A percentile compares a stretch with the other conserved stretches of the same genome.
These are phyloP conservation scores for Magnolia changhungtana DNA, from an alignment of 164 flowering plant genomes.

Conservation along the genomic window DNA sequence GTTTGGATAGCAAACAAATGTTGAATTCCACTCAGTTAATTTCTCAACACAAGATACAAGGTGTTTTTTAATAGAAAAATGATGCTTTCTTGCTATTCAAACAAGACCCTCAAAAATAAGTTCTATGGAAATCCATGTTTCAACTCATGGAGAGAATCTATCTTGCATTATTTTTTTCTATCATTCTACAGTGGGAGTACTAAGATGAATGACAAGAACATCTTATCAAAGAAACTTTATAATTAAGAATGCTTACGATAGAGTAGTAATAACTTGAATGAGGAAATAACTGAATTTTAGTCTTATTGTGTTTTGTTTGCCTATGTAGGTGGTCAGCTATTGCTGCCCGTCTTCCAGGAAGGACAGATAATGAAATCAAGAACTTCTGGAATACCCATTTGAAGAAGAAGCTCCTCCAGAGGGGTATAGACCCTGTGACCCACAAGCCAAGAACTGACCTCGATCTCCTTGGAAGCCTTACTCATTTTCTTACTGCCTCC, in stretches of 20 bases:
- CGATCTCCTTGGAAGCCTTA: conserved; percentile 34
- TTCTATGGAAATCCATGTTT: too few species aligned
- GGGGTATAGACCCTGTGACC: conserved; percentile 68
- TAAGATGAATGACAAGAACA: background rate
- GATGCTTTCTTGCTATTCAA: too few species aligned
- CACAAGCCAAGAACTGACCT: conserved; percentile 60
- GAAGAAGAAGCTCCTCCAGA: conserved; percentile 54
- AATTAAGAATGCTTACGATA: background rate
- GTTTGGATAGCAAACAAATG: too few species aligned
- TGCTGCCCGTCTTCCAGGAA: conserved; percentile 63
- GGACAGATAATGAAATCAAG: conserved; percentile 74
- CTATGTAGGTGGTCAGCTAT: conserved; percentile 66
- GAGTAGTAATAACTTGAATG: background rate
- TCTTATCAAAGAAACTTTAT: background rate
- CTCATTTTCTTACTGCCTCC: conserved; percentile 32
- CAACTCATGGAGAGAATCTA: too few species aligned
- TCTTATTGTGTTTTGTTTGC: background rate
- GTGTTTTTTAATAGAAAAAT: too few species aligned
- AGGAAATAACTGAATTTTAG: background rate
- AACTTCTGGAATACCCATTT: conserved; percentile 73
- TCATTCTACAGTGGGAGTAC: background rate
- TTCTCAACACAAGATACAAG: too few species aligned
- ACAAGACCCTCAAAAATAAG: too few species aligned
- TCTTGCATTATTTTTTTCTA: background rate
- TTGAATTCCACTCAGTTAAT: too few species aligned